phyloP scores from a whole-genome alignment of 2,329 filamentous ascomycete species.

The Moelleriella libera region DNA sequence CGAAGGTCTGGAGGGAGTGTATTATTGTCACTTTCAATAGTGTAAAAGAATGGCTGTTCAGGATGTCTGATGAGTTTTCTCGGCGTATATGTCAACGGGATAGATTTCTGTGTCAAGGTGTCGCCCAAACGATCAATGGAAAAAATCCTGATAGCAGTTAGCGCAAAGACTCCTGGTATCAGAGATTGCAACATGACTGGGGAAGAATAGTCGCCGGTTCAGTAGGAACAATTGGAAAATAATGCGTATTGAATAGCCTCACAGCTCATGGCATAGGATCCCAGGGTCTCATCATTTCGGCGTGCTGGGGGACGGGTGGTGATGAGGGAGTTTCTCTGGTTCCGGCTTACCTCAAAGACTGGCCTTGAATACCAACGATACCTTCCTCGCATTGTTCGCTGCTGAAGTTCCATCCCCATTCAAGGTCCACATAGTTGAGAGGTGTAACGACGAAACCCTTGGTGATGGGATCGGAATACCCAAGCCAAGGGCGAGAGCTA shows the following conservation, averaged over 20 bases:
- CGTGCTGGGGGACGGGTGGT: slow-evolving; percentile 22
- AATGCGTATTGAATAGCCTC: slow-evolving; percentile 37
- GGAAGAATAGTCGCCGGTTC: slow-evolving; percentile 33
- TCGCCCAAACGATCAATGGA: slow-evolving; percentile 76
- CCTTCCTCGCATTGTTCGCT: slow-evolving; percentile 89
- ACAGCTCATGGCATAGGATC: slow-evolving; percentile 41
- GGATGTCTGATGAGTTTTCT: slow-evolving; percentile 79
- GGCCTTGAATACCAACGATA: slow-evolving; percentile 84
- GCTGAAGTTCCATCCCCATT: slow-evolving; percentile 94
- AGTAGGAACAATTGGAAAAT: slow-evolving; percentile 94
- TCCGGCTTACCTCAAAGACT: slow-evolving; percentile 61
- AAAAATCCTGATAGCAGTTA: slow-evolving; percentile 52
- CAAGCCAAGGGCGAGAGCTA: slow-evolving; percentile 90
- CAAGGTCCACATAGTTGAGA: slow-evolving; percentile 72
- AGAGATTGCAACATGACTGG: background rate
- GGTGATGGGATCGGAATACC: slow-evolving; percentile 78
- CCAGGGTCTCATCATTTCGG: slow-evolving; percentile 50
- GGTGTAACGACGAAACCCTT: slow-evolving; percentile 87
- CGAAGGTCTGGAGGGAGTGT: slow-evolving; percentile 70
- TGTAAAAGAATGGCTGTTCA: slow-evolving; percentile 80
- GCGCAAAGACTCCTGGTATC: background rate
- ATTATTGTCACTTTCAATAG: slow-evolving; percentile 87
- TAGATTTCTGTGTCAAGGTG: slow-evolving; percentile 74
- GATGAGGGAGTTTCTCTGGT: slow-evolving; percentile 10
- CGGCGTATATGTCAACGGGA: slow-evolving; percentile 81